A percentile compares a stretch with the other conserved stretches of the same genome.
phyloP scores from a whole-genome alignment of 2,329 filamentous ascomycete genomes.

The Akanthomyces dipterigenus region DNA sequence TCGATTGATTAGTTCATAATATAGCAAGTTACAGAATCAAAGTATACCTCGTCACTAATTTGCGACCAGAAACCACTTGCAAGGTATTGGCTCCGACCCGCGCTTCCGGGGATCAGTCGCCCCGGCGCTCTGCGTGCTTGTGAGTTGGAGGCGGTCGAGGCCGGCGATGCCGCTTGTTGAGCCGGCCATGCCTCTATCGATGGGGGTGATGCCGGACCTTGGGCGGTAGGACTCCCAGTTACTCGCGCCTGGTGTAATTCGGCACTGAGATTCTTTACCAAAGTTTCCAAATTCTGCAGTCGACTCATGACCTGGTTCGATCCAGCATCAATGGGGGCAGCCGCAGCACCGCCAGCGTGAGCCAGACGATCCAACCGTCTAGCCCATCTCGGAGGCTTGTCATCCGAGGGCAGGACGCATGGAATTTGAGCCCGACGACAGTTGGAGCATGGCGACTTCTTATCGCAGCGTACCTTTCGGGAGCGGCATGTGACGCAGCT shows the following conservation, averaged over 20 bases:
- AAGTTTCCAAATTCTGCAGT: slow-evolving; percentile 39
- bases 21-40: not conserved
- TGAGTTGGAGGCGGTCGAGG: slow-evolving; percentile 1
- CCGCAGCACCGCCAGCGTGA: slow-evolving; percentile 27
- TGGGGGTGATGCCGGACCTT: slow-evolving; percentile 14
- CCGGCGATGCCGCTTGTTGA: slow-evolving; percentile 18
- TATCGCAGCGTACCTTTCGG: slow-evolving; percentile 53
- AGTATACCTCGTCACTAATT: slow-evolving; percentile 46
- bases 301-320: slow-evolving; percentile 40
- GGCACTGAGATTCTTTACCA: slow-evolving; percentile 43
- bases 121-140: slow-evolving; percentile 17
- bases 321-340: slow-evolving; percentile 21
- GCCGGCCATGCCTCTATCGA: slow-evolving; percentile 20
- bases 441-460: slow-evolving; percentile 49
- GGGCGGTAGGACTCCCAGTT: slow-evolving; percentile 17
- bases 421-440: slow-evolving; percentile 46
- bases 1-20: not conserved
- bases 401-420: slow-evolving; percentile 42
- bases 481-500: slow-evolving; percentile 45
- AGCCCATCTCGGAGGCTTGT: slow-evolving; percentile 48
- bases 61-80: slow-evolving; percentile 49
- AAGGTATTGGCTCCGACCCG: slow-evolving; percentile 38
- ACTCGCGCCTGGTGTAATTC: slow-evolving; percentile 37
- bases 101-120: slow-evolving; percentile 4
- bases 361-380: slow-evolving; percentile 40